Evolutionary conservation across 2,329 filamentous ascomycete species (phyloP).

Genomic region (Keithomyces neogunnii): DNA sequence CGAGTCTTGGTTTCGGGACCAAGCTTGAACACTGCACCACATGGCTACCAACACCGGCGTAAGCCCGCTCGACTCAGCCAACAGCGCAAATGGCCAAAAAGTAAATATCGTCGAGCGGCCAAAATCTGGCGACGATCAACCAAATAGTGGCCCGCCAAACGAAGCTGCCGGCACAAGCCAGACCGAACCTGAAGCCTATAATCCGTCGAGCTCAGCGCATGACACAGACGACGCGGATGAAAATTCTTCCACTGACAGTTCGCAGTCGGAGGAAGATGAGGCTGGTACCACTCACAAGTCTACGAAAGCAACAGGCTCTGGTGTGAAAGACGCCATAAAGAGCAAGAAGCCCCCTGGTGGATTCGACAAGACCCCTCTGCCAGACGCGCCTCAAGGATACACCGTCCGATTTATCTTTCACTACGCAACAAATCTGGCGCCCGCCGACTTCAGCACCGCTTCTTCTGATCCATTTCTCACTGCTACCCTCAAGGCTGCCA

Average conservation of each 20-base stretch:
- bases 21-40: background rate
- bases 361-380: constrained; percentile 71
- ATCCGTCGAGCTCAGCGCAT: background rate
- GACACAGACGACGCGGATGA: background rate
- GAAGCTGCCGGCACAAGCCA: background rate
- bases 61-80: background rate
- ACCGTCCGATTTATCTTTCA: constrained; percentile 82
- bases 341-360: constrained; percentile 57
- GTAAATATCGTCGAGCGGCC: background rate
- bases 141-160: background rate
- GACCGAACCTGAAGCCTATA: background rate
- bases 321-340: constrained; percentile 17
- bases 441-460: constrained; percentile 67
- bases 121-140: background rate
- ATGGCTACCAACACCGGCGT: background rate
- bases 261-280: background rate
- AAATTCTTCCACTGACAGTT: background rate
- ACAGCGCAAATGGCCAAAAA: background rate
- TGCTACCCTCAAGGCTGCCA: constrained; percentile 62
- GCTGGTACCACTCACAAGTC: background rate
- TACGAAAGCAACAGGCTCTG: background rate
- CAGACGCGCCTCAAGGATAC: constrained; percentile 66
- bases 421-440: constrained; percentile 69
- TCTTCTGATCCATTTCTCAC: constrained; percentile 78
- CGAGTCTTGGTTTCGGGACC: background rate